phyloP scores from a whole-genome alignment of 148 eudicot species.

The Tetragonia tetragonoides region DNA sequence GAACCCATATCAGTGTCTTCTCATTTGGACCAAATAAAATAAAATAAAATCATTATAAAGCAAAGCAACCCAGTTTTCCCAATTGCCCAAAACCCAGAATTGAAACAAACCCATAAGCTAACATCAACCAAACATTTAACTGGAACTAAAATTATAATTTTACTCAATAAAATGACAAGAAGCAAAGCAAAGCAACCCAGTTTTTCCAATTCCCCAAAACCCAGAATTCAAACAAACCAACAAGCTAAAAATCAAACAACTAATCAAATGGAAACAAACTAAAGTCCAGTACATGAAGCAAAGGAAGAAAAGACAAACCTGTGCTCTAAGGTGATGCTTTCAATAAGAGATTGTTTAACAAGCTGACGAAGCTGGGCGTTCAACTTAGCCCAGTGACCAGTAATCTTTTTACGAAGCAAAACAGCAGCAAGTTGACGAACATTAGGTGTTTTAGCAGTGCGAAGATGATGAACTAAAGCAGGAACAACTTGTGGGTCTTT shows the following conservation, averaged over 20 bases:
- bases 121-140: background rate
- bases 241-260: background rate
- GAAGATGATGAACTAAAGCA: slow-evolving; percentile 83
- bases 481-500: slow-evolving; percentile 87
- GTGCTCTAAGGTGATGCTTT: slow-evolving; percentile 86
- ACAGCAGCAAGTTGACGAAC: slow-evolving; percentile 95
- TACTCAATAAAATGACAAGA: background rate
- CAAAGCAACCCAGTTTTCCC: background rate
- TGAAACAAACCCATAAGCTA: background rate
- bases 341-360: slow-evolving; percentile 83
- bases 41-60: background rate
- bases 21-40: background rate
- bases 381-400: slow-evolving; percentile 94
- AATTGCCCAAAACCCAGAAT: background rate
- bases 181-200: background rate
- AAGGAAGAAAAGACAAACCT: slow-evolving; percentile 53
- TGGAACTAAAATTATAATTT: background rate
- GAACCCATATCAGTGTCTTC: background rate
- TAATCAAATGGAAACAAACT: background rate
- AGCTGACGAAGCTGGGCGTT: slow-evolving; percentile 55
- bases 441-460: slow-evolving; percentile 92
- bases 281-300: too few species aligned
- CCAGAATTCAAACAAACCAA: background rate
- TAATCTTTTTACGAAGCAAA: slow-evolving; percentile 91
- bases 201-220: too few species aligned